These are phyloP conservation scores for Ophiostoma himal-ulmi DNA, from an alignment of 2,329 filamentous ascomycete genomes.

Conservation along the genomic window DNA sequence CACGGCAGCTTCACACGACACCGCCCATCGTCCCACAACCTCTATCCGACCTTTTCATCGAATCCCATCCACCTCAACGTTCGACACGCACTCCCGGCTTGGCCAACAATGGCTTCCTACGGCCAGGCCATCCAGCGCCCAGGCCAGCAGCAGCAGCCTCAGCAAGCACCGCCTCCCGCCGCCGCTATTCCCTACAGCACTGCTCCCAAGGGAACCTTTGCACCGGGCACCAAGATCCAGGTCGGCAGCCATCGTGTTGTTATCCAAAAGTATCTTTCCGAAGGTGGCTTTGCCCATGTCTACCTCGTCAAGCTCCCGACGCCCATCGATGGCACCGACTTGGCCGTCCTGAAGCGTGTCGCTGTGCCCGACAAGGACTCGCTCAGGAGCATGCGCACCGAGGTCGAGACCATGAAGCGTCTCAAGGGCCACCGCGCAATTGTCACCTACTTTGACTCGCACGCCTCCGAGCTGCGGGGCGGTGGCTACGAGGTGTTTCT, in stretches of 20 bases:
- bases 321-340: slow-evolving; percentile 69
- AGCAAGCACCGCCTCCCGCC: not conserved
- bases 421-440: slow-evolving; percentile 94
- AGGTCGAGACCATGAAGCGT: slow-evolving; percentile 99
- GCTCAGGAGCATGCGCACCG: slow-evolving; percentile 90
- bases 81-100: slow-evolving; percentile 3
- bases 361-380: slow-evolving; percentile 95
- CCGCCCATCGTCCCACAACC: not conserved
- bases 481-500: slow-evolving; percentile 97
- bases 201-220: slow-evolving; percentile 74
- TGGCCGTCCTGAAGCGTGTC: slow-evolving; percentile 86
- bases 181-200: not conserved
- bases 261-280: slow-evolving; percentile 95
- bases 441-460: slow-evolving; percentile 96
- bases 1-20: not conserved
- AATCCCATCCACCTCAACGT: not conserved
- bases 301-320: slow-evolving; percentile 86
- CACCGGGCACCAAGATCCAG: slow-evolving; percentile 92
- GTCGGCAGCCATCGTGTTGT: slow-evolving; percentile 87
- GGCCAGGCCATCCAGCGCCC: slow-evolving; percentile 24
- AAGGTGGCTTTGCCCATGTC: slow-evolving; percentile 96
- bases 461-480: slow-evolving; percentile 86
- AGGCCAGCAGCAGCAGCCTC: slow-evolving; percentile 27
- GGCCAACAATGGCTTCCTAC: slow-evolving; percentile 24
- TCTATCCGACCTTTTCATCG: not conserved